Conservation (phyloP, 176 grass and related monocot species). For the Luzula sylvatica region DNA sequence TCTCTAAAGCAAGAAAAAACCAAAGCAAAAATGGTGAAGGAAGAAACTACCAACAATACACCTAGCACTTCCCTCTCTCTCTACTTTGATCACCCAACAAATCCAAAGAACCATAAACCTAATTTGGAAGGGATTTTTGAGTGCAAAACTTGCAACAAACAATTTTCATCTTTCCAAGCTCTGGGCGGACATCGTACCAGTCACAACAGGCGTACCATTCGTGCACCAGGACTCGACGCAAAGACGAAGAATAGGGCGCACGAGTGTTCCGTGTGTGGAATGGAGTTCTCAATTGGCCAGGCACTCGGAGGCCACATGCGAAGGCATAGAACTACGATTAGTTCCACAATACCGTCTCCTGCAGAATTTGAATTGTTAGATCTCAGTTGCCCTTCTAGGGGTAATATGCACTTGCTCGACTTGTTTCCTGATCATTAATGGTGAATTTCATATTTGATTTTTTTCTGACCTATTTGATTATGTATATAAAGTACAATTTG, state of each 20-base stretch:
- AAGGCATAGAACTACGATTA: slow-evolving; percentile 26
- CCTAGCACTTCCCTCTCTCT: not conserved
- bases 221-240: not conserved
- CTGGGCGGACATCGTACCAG: slow-evolving; percentile 16
- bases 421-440: slow-evolving; percentile 8
- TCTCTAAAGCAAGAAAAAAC: not conserved
- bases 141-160: slow-evolving; percentile 22
- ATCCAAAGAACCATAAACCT: not conserved
- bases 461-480: too few relatives aligned
- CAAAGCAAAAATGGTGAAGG: not conserved
- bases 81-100: not conserved
- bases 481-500: too few relatives aligned
- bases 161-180: slow-evolving; percentile 14
- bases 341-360: not conserved
- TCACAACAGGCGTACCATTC: slow-evolving; percentile 24
- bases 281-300: slow-evolving; percentile 78
- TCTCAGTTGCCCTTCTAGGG: not conserved
- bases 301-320: slow-evolving; percentile 80
- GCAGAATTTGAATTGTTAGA: slow-evolving; percentile 11
- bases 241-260: slow-evolving; percentile 28
- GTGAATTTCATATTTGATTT: too few relatives aligned
- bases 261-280: slow-evolving; percentile 63
- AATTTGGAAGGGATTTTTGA: not conserved
- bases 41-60: not conserved
- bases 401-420: slow-evolving; percentile 11